Evolutionary conservation across 805 yeast genomes (phyloP), one percentile per base, ranked within the genome.

Genomic region (Wickerhamiella dianesei): DNA sequence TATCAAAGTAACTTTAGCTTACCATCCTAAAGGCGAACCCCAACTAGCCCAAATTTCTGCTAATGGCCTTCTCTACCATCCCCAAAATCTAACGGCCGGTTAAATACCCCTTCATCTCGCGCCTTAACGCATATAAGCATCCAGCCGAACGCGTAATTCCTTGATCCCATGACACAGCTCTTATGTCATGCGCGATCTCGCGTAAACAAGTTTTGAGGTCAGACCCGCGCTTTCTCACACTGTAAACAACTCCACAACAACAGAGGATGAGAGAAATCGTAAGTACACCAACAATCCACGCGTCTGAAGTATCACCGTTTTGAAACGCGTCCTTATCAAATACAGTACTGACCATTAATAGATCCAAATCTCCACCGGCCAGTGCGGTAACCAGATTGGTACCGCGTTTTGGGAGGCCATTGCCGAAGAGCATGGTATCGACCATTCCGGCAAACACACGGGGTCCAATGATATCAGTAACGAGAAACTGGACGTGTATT

Each of bases 331-430:
- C 6, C 4, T 39, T 18, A n/a, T n/a, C 3, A 29, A 48, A 22
- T 41, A 52, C 32, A 44, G 35, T 40, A 40, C 48, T 18, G 20
- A 46, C 41, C 5, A 6, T 12, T 12, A 39, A 5, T 8, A 39
- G 92, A 85, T 88, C 67, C 96, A 88, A 69, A 76, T 88, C 67
- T 88, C 96, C 50, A 82, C 95, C 49, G 97, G 97, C 68, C 97
- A 88, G 73, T 87, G 96, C 78, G 96, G 96, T 79, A 88, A 88
- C 77, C 97, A 88, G 72, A 86, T 88, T 58, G 85, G 59, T 13
- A 48, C 55, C 13, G 66, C 71, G 16, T 65, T 68, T 53, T 72
- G 65, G 71, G 62, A 65, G 47, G 64, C 69, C 29, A 68, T 67
- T 46, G 55, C 60, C 47, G 60, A 50, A 22, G 71, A 67, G 53